Evolutionary conservation across 2,329 filamentous ascomycete genomes (phyloP), one percentile per base, ranked within the genome.

Genomic region (Gnomoniopsis sp.): DNA sequence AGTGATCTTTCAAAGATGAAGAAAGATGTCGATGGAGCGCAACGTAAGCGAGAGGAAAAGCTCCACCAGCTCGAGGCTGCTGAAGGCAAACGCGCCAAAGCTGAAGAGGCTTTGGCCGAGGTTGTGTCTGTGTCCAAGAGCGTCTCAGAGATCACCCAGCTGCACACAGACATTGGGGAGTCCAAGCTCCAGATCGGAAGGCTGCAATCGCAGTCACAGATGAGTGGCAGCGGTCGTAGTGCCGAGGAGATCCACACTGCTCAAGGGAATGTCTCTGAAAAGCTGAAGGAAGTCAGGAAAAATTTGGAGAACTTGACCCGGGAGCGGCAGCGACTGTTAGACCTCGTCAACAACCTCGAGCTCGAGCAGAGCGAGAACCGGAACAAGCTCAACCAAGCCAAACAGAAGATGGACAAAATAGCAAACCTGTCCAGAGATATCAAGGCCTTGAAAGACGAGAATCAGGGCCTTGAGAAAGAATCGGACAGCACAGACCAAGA

Each of bases 211-310:
- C 89, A 97, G 69, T 86, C 88, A 67, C 84, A 87, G 59, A 82
- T 86, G 15, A 79, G 81, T 26, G 83, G 84, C 14, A 72, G 80
- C 11, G 82, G 84, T 15, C 85, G 90, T 62, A 90, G 89, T 33
- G 82, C 91, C 7, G 90, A 96, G 55, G 90, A 95, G 64, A 92
- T 98, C 55, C 89, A 95, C 66, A 87, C 90, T 55, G 84, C 92
- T 50, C 84, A 92, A 62, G 85, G 85, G 50, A 74, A 77, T 19
- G 80, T 88, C 57, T 83, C 82, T 21, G 90, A 92, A 61, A 85
- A 90, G 68, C 81, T 86, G 64, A 84, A 88, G 56, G 75, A 75
- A 22, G 74, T 86, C 30, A 91, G 90, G 68, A 78, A 78, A 46
- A 82, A 79, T 47, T 79, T 93, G 14, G 74, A 81, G 7, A 89